Evolutionary conservation across 768 basidiomycete genomes (phyloP).

Genomic region (Leucocoprinus birnbaumii): DNA sequence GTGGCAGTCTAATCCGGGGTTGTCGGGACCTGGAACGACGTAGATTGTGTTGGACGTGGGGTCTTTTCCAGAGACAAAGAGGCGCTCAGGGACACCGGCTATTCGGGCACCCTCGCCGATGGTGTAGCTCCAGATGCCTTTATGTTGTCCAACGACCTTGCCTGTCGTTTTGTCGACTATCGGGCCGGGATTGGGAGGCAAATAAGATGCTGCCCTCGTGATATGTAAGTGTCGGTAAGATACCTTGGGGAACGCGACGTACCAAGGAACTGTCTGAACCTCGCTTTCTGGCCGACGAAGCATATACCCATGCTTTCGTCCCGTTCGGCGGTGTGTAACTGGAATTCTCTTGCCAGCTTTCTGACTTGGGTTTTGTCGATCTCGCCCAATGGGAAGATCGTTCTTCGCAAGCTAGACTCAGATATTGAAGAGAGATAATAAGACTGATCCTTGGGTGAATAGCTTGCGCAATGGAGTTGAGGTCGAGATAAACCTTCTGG

Average conservation of each 20-base stretch:
- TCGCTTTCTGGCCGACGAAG: conserved; percentile 82
- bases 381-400: conserved; percentile 75
- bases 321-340: conserved; percentile 69
- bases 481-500: conserved; percentile 31
- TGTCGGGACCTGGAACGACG: conserved; percentile 69
- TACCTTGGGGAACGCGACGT: conserved; percentile 16
- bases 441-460: conserved; percentile 82
- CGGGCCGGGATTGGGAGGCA: conserved; percentile 64
- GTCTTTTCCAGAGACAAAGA: conserved; percentile 80
- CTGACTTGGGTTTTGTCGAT: conserved; percentile 73
- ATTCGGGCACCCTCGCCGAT: conserved; percentile 80
- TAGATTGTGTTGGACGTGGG: conserved; percentile 59
- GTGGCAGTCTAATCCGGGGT: conserved; percentile 4
- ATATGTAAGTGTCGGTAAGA: background rate
- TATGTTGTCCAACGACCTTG: conserved; percentile 53
- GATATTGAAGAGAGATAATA: conserved; percentile 85
- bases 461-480: conserved; percentile 49
- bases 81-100: conserved; percentile 51
- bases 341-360: conserved; percentile 57
- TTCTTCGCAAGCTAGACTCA: conserved; percentile 58
- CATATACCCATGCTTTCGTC: conserved; percentile 94
- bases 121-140: conserved; percentile 82
- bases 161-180: conserved; percentile 61
- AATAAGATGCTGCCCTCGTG: conserved; percentile 66
- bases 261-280: conserved; percentile 76